These are phyloP conservation scores for Epichloe gansuensis DNA, from an alignment of 2,329 filamentous ascomycete genomes.

Conservation along the genomic window DNA sequence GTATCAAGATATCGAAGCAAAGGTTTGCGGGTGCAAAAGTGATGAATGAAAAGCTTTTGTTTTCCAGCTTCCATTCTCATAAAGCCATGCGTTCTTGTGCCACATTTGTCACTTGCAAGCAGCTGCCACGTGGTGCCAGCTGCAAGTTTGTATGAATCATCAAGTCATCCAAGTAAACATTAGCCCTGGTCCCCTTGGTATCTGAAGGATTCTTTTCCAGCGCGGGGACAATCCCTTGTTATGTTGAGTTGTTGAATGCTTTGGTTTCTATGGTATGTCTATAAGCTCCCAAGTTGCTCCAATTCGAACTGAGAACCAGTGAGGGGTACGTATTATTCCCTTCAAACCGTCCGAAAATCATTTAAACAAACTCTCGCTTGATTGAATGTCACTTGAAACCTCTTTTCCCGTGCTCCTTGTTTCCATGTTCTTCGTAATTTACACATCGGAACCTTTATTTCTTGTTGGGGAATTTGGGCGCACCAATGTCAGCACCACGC, in stretches of 20 bases:
- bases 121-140: not conserved
- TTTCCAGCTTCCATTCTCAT: not conserved
- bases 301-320: not conserved
- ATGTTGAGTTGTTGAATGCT: not conserved
- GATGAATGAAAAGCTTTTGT: not conserved
- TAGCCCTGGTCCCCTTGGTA: not conserved
- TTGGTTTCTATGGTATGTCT: slow-evolving; percentile 8
- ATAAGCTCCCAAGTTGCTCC: slow-evolving; percentile 1
- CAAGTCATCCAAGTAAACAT: not conserved
- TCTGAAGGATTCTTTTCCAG: not conserved
- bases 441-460: slow-evolving; percentile 16
- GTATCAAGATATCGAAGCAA: not conserved
- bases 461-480: slow-evolving; percentile 72
- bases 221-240: slow-evolving; percentile 2
- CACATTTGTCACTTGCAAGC: not conserved
- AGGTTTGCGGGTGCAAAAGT: not conserved
- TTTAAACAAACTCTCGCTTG: slow-evolving; percentile 1
- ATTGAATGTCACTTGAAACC: not conserved
- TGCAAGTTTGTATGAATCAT: not conserved
- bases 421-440: not conserved
- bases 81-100: not conserved
- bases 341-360: not conserved
- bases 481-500: slow-evolving; percentile 72
- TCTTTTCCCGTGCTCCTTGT: not conserved
- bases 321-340: not conserved